Percentiles rank a stretch among this genome's conserved stretches.
Evolutionary conservation across 257 asterid genomes (phyloP).

Genomic region (Linderniella brevidens): DNA sequence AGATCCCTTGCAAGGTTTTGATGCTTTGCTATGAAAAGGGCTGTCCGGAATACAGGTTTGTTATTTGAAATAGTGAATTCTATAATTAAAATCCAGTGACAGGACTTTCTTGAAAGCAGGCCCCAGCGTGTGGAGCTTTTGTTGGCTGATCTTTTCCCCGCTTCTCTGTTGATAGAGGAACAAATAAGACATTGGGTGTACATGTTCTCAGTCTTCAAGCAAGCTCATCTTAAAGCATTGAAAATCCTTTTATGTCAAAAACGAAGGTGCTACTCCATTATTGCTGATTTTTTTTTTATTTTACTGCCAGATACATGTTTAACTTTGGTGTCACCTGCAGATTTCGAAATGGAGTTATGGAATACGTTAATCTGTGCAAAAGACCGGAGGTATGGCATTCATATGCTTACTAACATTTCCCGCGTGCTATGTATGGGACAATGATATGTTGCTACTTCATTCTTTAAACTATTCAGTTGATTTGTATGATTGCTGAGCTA

Average conservation of each 20-base stretch:
- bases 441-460: too few relatives aligned
- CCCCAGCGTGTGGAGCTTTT: conserved; percentile 65
- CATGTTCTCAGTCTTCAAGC: conserved; percentile 49
- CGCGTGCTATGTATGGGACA: background rate
- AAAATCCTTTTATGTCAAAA: conserved; percentile 55
- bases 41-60: conserved; percentile 73
- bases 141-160: conserved; percentile 65
- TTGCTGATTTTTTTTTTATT: conserved; percentile 10
- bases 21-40: conserved; percentile 75
- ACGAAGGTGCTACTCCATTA: conserved; percentile 36
- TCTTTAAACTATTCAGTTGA: too few relatives aligned
- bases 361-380: too few relatives aligned
- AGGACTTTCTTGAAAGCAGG: conserved; percentile 28
- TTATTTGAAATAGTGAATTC: conserved; percentile 9
- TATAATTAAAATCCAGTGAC: conserved; percentile 5
- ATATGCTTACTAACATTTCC: background rate
- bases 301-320: too few relatives aligned
- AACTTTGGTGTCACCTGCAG: too few relatives aligned
- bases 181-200: conserved; percentile 56
- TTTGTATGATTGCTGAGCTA: too few relatives aligned
- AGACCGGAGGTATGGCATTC: too few relatives aligned
- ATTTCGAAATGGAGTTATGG: too few relatives aligned
- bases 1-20: conserved; percentile 68
- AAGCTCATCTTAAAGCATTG: conserved; percentile 54
- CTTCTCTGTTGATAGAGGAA: conserved; percentile 52